These are phyloP conservation scores for Candida chauliodis DNA, from an alignment of 805 yeast genomes.

Conservation along the genomic window DNA sequence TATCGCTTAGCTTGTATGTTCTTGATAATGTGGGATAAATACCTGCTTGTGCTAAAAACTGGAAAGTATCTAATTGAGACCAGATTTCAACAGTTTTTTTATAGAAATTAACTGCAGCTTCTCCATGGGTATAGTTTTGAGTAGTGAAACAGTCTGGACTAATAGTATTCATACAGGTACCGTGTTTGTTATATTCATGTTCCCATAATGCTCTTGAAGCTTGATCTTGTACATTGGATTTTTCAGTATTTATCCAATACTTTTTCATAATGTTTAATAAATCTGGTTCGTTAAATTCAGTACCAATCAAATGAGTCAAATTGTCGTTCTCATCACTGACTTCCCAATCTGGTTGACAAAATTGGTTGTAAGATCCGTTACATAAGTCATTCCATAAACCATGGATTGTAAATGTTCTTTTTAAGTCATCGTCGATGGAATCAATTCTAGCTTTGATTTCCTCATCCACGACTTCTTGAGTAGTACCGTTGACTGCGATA, in stretches of 20 bases:
- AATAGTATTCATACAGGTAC: constrained; percentile 39
- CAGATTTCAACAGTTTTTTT: constrained; percentile 25
- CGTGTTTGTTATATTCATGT: constrained; percentile 44
- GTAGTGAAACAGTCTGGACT: constrained; percentile 33
- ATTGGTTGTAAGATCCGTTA: constrained; percentile 36
- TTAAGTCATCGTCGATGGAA: constrained; percentile 5
- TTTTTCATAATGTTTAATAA: constrained; percentile 26
- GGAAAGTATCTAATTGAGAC: constrained; percentile 29
- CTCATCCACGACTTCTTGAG: constrained; percentile 5
- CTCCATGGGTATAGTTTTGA: constrained; percentile 17
- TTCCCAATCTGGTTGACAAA: constrained; percentile 31
- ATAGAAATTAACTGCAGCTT: constrained; percentile 27
- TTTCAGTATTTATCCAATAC: constrained; percentile 22
- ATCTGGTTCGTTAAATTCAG: constrained; percentile 22
- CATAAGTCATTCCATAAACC: constrained; percentile 45
- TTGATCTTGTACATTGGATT: constrained; percentile 11
- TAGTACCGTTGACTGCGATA: constrained; percentile 14
- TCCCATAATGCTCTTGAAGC: constrained; percentile 33
- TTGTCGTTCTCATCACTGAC: constrained; percentile 23
- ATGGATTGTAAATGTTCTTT: constrained; percentile 35
- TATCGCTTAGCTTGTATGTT: constrained; percentile 31
- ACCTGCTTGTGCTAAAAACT: constrained; percentile 32
- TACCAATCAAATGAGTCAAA: constrained; percentile 18
- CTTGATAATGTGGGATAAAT: constrained; percentile 31
- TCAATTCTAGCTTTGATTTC: constrained; percentile 2